Evolutionary conservation across 2,329 filamentous ascomycete genomes (phyloP), one percentile per base, ranked within the genome.

Genomic region (Cladophialophora yegresii): DNA sequence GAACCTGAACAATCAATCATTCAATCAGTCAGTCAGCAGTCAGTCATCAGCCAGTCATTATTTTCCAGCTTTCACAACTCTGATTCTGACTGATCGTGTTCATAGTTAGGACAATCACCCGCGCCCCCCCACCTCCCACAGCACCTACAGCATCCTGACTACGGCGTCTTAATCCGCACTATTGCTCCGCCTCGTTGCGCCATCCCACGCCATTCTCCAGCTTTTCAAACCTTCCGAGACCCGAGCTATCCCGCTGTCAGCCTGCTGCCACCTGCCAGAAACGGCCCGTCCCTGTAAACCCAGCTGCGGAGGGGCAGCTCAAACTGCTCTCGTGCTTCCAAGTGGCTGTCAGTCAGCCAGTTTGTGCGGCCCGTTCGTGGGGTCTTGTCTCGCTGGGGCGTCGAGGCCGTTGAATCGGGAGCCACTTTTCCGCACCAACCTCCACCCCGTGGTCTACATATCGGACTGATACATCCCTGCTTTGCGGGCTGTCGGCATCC

Each of bases 171-270:
- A 59, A 53, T 33, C 26, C 43, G 43, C 32, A 54, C 58, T 61
- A 54, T 61, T 61, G 58, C 50, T 54, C 49, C 49, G 50, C 58
- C 50, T 61, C 53, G 49, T 61, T 54, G 54, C 58, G 58, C 58
- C 58, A 61, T 61, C 33, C 49, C 49, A 61, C 58, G 50, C 58
- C 58, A 61, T 59, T 43, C 57, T 59, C 57, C 57, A 59, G 57
- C 45, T 59, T 59, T 59, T 59, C 32, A 36, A 30, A 32, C 45
- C 57, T 51, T 40, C 57, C 55, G 55, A 58, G 55, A 58, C 45
- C 47, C 57, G 57, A 50, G 32, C 45, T 36, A 40, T 43, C 58
- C 58, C 58, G 58, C 50, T 33, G 10, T 45, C 32, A 32, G 61
- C 54, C 61, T 32, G 36, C 61, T 63, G 61, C 55, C 61, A 54